Evolutionary conservation across 2,329 filamentous ascomycete species (phyloP).

Genomic region (Colletotrichum phormii): DNA sequence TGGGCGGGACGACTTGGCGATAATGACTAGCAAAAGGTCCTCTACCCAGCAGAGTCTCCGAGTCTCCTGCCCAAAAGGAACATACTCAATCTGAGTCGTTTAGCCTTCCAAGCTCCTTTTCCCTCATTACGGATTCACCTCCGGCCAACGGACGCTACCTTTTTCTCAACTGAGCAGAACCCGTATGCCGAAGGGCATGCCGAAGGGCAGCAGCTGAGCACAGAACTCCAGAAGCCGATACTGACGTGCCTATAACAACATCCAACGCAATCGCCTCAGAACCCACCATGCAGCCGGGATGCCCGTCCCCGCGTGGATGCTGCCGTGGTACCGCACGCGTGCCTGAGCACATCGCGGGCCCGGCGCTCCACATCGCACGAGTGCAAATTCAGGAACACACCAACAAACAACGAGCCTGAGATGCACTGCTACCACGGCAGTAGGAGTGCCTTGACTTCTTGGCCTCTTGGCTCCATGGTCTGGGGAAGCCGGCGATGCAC

Average conservation of each 20-base stretch:
- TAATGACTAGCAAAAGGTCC: slow-evolving; percentile 32
- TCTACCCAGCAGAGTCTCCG: background rate
- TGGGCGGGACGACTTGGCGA: slow-evolving; percentile 12
- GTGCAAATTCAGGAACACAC: slow-evolving; percentile 25
- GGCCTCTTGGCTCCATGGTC: background rate
- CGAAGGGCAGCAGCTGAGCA: too few species aligned
- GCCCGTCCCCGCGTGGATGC: slow-evolving; percentile 79
- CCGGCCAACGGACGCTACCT: background rate
- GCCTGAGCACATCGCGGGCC: background rate
- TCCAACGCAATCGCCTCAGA: slow-evolving; percentile 20
- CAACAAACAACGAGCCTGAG: background rate
- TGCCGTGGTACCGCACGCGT: slow-evolving; percentile 8
- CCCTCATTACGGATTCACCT: background rate
- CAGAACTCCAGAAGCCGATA: background rate
- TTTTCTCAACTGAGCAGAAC: too few species aligned
- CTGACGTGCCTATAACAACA: slow-evolving; percentile 20
- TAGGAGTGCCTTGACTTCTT: slow-evolving; percentile 25
- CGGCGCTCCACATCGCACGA: slow-evolving; percentile 27
- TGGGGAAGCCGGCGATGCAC: background rate
- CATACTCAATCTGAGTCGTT: background rate
- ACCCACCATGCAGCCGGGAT: slow-evolving; percentile 84
- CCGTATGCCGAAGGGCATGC: too few species aligned
- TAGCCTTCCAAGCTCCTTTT: background rate
- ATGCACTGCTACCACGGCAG: slow-evolving; percentile 19
- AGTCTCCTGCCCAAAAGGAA: slow-evolving; percentile 19